A percentile compares a stretch with the other conserved stretches of the same genome.
Conservation (phyloP, 176 grass and related monocot genomes). For the Triticum aestivum region IWGSC_CS_RefSeq_v2.1 NC_057806.1:545155849-545156348, state of each 20-base stretch:
- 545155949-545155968: constrained; percentile 79
- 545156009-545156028: constrained; percentile 78
- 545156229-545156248: constrained; percentile 64
- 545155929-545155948: constrained; percentile 80
- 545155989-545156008: constrained; percentile 83
- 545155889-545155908: background rate
- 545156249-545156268: constrained; percentile 58
- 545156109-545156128: constrained; percentile 80
- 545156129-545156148: constrained; percentile 73
- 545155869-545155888: too few relatives aligned
- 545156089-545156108: constrained; percentile 65
- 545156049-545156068: constrained; percentile 78
- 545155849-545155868: background rate
- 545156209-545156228: background rate
- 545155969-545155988: constrained; percentile 82
- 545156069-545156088: constrained; percentile 86
- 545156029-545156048: constrained; percentile 62
- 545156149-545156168: background rate
- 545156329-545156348: constrained; percentile 79
- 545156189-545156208: background rate
- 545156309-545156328: constrained; percentile 70
- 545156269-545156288: constrained; percentile 37
- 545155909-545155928: constrained; percentile 58
- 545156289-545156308: constrained; percentile 76
- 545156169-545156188: background rate